phyloP scores from a whole-genome alignment of 2,329 filamentous ascomycete genomes.

The Didymella arachidicola region DNA sequence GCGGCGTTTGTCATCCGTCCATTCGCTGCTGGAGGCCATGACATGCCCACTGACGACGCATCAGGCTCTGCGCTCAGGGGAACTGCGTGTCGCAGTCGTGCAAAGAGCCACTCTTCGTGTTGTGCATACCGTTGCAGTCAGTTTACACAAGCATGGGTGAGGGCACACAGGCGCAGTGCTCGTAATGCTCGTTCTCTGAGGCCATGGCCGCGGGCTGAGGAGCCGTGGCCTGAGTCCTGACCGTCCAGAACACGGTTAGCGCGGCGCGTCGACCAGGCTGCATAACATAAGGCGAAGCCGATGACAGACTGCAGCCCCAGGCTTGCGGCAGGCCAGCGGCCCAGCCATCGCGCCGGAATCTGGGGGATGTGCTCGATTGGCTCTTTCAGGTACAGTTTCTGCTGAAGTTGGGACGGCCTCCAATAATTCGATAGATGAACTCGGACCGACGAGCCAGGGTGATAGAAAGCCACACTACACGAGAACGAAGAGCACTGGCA shows the following conservation, averaged over 20 bases:
- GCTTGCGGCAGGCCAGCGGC: conserved; percentile 16
- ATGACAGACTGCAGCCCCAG: conserved; percentile 6
- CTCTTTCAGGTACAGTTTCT: neutral
- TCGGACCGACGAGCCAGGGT: conserved; percentile 16
- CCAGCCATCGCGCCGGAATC: conserved; percentile 18
- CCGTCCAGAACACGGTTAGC: conserved; percentile 9
- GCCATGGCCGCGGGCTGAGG: conserved; percentile 4
- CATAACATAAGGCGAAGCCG: conserved; percentile 12
- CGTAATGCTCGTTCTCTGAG: neutral
- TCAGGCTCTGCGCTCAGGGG: neutral
- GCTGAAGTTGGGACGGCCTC: neutral
- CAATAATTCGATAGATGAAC: conserved; percentile 7
- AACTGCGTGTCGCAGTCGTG: conserved; percentile 3
- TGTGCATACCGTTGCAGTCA: conserved; percentile 2
- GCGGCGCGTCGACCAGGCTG: conserved; percentile 4
- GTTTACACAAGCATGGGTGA: neutral
- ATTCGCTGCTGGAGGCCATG: neutral
- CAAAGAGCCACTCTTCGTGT: neutral
- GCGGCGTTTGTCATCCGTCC: conserved; percentile 12
- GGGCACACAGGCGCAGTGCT: conserved; percentile 5
- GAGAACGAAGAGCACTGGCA: neutral
- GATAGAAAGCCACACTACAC: neutral
- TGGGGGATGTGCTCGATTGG: conserved; percentile 21
- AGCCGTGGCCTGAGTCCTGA: conserved; percentile 9
- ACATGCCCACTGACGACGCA: conserved; percentile 4